These are phyloP conservation scores for Pleurotus citrinopileatus DNA, from an alignment of 768 basidiomycete species.

Conservation along the genomic window DNA sequence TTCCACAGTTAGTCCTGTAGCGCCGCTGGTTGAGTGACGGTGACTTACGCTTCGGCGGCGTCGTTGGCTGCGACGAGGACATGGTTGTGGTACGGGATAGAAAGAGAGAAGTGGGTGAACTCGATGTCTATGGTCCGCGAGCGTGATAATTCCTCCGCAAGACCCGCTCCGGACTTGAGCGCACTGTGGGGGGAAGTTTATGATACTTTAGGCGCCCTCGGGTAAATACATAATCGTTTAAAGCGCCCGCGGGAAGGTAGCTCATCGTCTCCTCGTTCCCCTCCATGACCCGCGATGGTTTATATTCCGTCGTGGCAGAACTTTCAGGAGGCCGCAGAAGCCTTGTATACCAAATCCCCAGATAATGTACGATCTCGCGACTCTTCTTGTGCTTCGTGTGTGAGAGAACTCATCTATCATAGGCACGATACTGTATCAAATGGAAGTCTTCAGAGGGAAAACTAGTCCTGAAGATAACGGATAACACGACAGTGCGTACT, in stretches of 20 bases:
- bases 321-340: conserved; percentile 87
- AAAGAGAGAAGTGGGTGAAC: background rate
- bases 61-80: conserved; percentile 9
- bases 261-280: background rate
- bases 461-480: conserved; percentile 91
- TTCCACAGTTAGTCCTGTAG: background rate
- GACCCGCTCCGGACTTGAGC: conserved; percentile 6
- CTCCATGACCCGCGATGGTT: conserved; percentile 52
- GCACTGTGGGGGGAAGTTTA: conserved; percentile 3
- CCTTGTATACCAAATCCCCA: conserved; percentile 78
- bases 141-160: conserved; percentile 10
- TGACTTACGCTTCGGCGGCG: conserved; percentile 13
- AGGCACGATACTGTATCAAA: conserved; percentile 92
- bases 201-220: conserved; percentile 6
- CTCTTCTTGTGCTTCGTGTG: conserved; percentile 42
- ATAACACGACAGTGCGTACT: conserved; percentile 75
- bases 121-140: background rate
- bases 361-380: no score
- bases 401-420: background rate
- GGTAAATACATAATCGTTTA: no score
- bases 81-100: background rate
- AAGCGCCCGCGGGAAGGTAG: conserved; percentile 10
- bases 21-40: background rate
- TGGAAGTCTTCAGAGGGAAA: conserved; percentile 85
- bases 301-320: conserved; percentile 91